Base-by-base conservation (phyloP, 1,139 yeast genomes). In the Zygoascus hellenicus region DNA sequence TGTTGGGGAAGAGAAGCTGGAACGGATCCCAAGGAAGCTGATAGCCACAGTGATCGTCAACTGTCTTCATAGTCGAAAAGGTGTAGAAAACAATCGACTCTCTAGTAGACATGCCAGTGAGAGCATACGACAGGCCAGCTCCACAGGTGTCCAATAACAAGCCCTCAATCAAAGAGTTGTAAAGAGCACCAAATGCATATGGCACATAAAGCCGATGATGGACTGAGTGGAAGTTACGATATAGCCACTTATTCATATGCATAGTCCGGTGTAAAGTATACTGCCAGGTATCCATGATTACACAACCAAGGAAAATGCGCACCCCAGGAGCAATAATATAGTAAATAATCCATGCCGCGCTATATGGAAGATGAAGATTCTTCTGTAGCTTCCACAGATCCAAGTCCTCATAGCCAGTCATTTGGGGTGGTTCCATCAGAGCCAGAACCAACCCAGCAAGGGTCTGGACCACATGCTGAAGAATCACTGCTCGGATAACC, bases 1-100 rank as follows among this genome's bases (percentile, higher is more conserved):
- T 90, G 69, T 92, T 92, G 52, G 97, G 97, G 75, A 92, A 92
- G 13, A 90, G 49, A 38, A 80, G 63, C 70, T 92, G 98, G 72
- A 92, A 85, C 31, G 90, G 80, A 65, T 92, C 98, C 65, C 71
- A 85, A 14, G 97, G 98, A 50, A 92, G 71, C 42, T 89, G 80
- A 67, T 90, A 92, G 15, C 98, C 98, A 67, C 97, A 92, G 67
- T 92, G 98, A 66, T 92, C 98, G 65, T 92, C 98, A 45, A 92
- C 96, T 1, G 98, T 92, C 68, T 92, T 92, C 76, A 92, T 68
- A 5, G 98, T 92, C 13, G 96, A 86, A 65, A 92, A 87, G 2
- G 92, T 81, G 68, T 75, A 92, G 51, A 92, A 71, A 16, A 84
- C 57, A 32, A 85, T 71, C 45, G 83, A 70, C 68, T 92, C 97